Percentiles rank a stretch among this genome's conserved stretches.
Evolutionary conservation across 148 eudicot species (phyloP).

Genomic region (Vaccinium vitisidaea): DNA sequence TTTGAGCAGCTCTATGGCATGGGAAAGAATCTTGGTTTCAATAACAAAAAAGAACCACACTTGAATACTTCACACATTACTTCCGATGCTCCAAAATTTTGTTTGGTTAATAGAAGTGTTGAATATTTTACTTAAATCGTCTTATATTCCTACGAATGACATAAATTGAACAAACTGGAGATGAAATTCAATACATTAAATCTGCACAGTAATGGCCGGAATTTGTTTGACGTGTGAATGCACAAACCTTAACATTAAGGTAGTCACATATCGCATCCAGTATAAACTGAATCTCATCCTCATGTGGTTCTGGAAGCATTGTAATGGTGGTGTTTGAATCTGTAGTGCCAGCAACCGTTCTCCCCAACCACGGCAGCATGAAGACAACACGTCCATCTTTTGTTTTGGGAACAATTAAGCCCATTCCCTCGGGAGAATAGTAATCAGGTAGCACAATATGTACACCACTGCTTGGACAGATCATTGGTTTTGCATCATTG

Average conservation of each 20-base stretch:
- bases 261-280: conserved; percentile 87
- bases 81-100: neutral
- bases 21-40: neutral
- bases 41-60: neutral
- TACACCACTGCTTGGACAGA: conserved; percentile 95
- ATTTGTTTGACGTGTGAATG: neutral
- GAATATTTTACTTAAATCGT: neutral
- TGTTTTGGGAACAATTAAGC: conserved; percentile 94
- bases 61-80: neutral
- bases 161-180: neutral
- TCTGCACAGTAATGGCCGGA: neutral
- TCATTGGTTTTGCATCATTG: conserved; percentile 68
- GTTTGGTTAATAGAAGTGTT: neutral
- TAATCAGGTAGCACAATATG: conserved; percentile 94
- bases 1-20: neutral
- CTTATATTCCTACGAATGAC: neutral
- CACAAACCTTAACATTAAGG: conserved; percentile 45
- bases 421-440: conserved; percentile 99
- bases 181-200: neutral
- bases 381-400: conserved; percentile 98
- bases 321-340: conserved; percentile 84
- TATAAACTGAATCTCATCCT: conserved; percentile 88
- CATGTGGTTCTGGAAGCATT: conserved; percentile 96
- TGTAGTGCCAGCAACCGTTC: conserved; percentile 97
- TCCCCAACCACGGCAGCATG: conserved; percentile 98